A percentile compares a stretch with the other conserved stretches of the same genome.
These are phyloP conservation scores for Gremmenia infestans DNA, from an alignment of 2,329 filamentous ascomycete species.

Conservation along the genomic window DNA sequence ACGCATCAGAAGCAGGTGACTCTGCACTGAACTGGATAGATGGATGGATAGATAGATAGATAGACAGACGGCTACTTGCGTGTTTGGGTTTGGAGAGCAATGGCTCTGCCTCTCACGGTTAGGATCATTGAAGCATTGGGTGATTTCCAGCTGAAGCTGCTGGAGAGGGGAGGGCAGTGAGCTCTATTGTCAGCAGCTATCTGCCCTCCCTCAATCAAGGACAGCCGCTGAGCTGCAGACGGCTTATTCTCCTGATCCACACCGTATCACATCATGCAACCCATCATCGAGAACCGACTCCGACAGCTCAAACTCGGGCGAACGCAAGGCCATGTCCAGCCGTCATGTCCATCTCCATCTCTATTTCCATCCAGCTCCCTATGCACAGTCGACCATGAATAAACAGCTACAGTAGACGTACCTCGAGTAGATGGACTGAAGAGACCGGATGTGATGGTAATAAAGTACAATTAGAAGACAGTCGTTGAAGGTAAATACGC, in stretches of 20 bases:
- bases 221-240: background rate
- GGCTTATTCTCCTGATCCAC: slow-evolving; percentile 2
- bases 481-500: slow-evolving; percentile 9
- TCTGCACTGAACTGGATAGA: too few relatives aligned
- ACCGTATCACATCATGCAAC: background rate
- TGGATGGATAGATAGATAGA: too few relatives aligned
- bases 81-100: too few relatives aligned
- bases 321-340: background rate
- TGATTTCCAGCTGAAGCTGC: background rate
- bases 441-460: background rate
- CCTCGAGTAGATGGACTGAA: background rate
- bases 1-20: too few relatives aligned
- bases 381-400: background rate
- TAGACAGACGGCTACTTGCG: too few relatives aligned
- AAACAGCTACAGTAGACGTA: background rate
- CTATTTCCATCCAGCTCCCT: background rate
- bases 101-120: background rate
- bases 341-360: background rate
- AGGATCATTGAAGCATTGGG: background rate
- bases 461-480: slow-evolving; percentile 19
- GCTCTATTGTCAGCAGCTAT: background rate
- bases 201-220: background rate
- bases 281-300: background rate
- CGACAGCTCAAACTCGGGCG: background rate
- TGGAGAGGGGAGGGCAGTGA: background rate